A percentile compares a stretch with the other conserved stretches of the same genome.
phyloP scores from a whole-genome alignment of 345 rosid species.

The Iberis pinnata region DNA sequence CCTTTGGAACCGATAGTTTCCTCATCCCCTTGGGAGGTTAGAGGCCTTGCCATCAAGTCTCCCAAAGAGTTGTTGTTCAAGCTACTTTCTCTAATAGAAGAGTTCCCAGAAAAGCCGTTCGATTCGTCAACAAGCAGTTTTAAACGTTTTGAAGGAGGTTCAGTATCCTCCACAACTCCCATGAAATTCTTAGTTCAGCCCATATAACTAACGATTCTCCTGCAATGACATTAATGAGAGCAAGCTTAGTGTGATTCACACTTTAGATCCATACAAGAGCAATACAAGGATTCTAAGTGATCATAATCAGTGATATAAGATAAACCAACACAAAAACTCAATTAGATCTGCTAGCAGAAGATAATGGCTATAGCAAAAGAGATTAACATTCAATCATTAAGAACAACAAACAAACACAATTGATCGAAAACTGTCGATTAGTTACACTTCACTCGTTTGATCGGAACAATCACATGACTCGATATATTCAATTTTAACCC shows the following conservation, averaged over 20 bases:
- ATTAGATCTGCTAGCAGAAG: constrained; percentile 20
- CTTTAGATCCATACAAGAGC: constrained; percentile 7
- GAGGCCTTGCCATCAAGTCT: constrained; percentile 61
- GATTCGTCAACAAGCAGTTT: constrained; percentile 39
- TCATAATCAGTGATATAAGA: constrained; percentile 7
- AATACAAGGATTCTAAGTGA: constrained; percentile 8
- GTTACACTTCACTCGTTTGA: constrained; percentile 14
- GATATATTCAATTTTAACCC: background rate
- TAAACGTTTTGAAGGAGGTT: constrained; percentile 59
- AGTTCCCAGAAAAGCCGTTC: constrained; percentile 35
- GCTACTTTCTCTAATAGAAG: constrained; percentile 31
- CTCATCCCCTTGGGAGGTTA: constrained; percentile 54
- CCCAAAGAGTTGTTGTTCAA: constrained; percentile 43
- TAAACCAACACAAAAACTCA: background rate
- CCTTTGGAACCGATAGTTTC: constrained; percentile 53
- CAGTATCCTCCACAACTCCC: constrained; percentile 68
- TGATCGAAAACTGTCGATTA: constrained; percentile 3
- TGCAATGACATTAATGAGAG: constrained; percentile 7
- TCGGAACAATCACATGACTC: constrained; percentile 20
- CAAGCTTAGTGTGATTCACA: constrained; percentile 9
- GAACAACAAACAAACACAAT: constrained; percentile 16
- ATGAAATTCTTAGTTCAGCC: constrained; percentile 58
- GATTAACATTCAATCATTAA: background rate
- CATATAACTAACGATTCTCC: constrained; percentile 41
- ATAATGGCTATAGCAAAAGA: background rate